These are phyloP conservation scores for Plasmopara viticola DNA, from an alignment of 352 stramenopile species.

Conservation along the genomic window DNA sequence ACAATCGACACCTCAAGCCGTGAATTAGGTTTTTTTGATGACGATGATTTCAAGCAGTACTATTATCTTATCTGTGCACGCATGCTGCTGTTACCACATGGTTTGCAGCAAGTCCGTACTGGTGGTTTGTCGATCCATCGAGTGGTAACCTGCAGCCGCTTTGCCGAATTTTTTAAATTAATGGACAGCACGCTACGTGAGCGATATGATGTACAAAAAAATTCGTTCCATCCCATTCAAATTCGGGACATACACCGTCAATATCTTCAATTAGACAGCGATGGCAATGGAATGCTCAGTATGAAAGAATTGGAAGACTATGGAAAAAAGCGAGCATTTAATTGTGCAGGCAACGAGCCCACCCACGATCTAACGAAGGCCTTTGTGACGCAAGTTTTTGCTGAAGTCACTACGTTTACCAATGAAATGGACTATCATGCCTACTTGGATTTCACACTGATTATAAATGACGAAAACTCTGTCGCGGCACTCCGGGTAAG, in stretches of 20 bases:
- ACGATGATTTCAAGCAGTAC: conserved; percentile 45
- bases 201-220: conserved; percentile 28
- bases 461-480: conserved; percentile 38
- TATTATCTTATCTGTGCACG: conserved; percentile 58
- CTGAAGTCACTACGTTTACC: conserved; percentile 42
- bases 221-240: conserved; percentile 26
- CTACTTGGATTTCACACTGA: conserved; percentile 57
- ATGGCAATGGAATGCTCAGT: conserved; percentile 57
- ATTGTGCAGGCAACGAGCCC: conserved; percentile 28
- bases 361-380: conserved; percentile 52
- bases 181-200: conserved; percentile 24
- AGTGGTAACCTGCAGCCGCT: conserved; percentile 22
- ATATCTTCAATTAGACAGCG: conserved; percentile 55
- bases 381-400: conserved; percentile 51
- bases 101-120: conserved; percentile 19
- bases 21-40: conserved; percentile 21
- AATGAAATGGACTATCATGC: conserved; percentile 56
- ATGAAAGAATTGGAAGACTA: conserved; percentile 39
- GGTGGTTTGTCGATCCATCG: conserved; percentile 26
- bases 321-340: conserved; percentile 67
- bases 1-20: conserved; percentile 16
- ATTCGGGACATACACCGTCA: conserved; percentile 47
- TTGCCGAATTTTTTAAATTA: conserved; percentile 42
- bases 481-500: conserved; percentile 35
- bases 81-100: conserved; percentile 45